Base-by-base conservation (phyloP, 805 yeast species). In the Diddensiella transvaalensis region DNA sequence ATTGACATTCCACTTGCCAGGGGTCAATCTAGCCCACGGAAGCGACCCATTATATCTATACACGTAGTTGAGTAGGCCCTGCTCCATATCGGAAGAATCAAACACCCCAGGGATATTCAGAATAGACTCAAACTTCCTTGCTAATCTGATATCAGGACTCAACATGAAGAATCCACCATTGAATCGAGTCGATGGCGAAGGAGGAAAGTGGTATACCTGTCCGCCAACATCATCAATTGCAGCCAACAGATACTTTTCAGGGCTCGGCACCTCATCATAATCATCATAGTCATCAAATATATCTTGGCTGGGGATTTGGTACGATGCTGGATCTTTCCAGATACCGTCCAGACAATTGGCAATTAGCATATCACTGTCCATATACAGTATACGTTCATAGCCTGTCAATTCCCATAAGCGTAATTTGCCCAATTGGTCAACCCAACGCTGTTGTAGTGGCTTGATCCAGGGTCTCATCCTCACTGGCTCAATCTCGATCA, bases 131-230 rank as follows among this genome's bases (percentile, higher is more conserved):
- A 42, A 49, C 18, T 49, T 44, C 4, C 4, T 42, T n/a, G 49
- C 49, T 22, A 46, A 13, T 11, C 4, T 22, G 11, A n/a, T 11
- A 10, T 36, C 21, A 13, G 53, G 53, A 24, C 30, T 24, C 22
- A 48, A 13, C 5, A 49, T 32, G 21, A 48, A 49, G 22, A 49
- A 49, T 11, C 53, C 53, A 8, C 49, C 53, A 35, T 49, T 49
- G 36, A 49, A 49, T 11, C 15, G 13, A 22, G 44, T 35, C 6
- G 43, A 13, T 17, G 49, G 52, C 6, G 23, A n/a, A 17, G 53
- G 52, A 8, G 52, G 52, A 21, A 24, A 22, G 4, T 17, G 22
- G 21, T 48, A 42, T 8, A 8, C 32, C 5, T n/a, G 10, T 4
- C 49, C 52, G 11, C 32, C 37, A 4, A 29, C 41, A 18, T 49